Conservation (phyloP, 2,329 filamentous ascomycete species). For the Hyphodiscus sp. region DNA sequence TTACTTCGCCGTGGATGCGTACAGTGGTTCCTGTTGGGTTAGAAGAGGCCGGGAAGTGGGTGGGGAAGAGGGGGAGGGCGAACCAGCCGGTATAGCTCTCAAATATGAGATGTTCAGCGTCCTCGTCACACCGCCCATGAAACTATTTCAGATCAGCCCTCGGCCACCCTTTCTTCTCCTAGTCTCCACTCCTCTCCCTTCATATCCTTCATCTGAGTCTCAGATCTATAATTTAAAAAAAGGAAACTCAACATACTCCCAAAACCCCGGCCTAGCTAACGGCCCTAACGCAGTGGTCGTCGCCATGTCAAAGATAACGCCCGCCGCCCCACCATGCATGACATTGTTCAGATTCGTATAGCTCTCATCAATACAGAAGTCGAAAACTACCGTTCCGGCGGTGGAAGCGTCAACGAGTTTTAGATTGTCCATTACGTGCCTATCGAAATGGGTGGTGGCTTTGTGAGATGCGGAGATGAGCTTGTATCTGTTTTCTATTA, state of each 20-base stretch:
- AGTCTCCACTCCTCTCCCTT: too few relatives aligned
- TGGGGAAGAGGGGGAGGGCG: constrained; percentile 1
- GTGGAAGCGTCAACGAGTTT: constrained; percentile 28
- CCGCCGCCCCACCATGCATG: constrained; percentile 48
- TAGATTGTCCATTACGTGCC: constrained; percentile 19
- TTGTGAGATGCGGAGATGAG: constrained; percentile 14
- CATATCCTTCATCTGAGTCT: too few relatives aligned
- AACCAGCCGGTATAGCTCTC: constrained; percentile 40
- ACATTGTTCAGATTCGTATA: constrained; percentile 42
- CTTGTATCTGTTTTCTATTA: constrained; percentile 14
- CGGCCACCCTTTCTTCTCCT: neutral
- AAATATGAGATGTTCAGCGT: constrained; percentile 45
- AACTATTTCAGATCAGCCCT: constrained; percentile 22
- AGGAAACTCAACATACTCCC: constrained; percentile 33
- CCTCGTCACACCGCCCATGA: constrained; percentile 44
- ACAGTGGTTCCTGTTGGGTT: constrained; percentile 33
- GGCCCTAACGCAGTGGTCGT: constrained; percentile 44
- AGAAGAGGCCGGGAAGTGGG: neutral
- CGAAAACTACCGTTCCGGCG: constrained; percentile 34
- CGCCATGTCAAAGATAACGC: constrained; percentile 49
- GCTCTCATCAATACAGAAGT: constrained; percentile 35
- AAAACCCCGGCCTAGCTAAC: constrained; percentile 40
- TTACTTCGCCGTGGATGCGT: constrained; percentile 36
- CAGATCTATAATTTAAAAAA: neutral
- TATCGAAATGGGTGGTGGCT: constrained; percentile 20